Evolutionary conservation across 176 grass and related monocot genomes (phyloP), one percentile per base, ranked within the genome.

Genomic region (Saccharum officinarum): DNA sequence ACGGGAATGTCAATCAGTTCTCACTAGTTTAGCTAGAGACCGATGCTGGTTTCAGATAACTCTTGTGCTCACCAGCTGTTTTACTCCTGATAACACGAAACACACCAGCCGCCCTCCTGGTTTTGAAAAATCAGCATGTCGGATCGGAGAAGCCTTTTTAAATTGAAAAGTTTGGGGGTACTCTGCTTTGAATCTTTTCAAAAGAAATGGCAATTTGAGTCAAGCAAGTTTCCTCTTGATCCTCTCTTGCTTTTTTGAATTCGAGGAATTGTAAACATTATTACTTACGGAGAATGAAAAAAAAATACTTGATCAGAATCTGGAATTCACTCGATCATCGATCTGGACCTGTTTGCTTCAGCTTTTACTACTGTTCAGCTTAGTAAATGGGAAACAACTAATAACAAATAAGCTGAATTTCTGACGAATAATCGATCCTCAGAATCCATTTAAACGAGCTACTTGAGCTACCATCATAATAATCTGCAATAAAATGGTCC

Each of bases 11-110:
- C 61, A 82, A 59, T 68, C n/a, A 68, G 36, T 67, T 75, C 46
- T 81, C 78, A 44, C 69, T 33, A 28, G 66, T 40, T 59, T 22
- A 20, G 4, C 10, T 12, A 13, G 14, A 44, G 3, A 46, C n/a
- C 13, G 14, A 12, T 67, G 33, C 14, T n/a, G 18, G 42, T 61
- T 70, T 67, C 38, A 61, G 25, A 28, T 62, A 49, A n/a, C 17
- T 40, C 11, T 11, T 85, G 17, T 82, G 83, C 83, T 44, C 39
- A 72, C 72, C 85, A 82, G 64, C 72, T 86, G 65, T 64, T 80
- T 52, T 81, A 77, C 75, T 67, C 39, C 44, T 34, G 82, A 61
- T 40, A 28, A 36, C 37, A 66, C 22, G 45, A 63, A 46, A 34
- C 26, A 65, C 14, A 66, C 11, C 14, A 73, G 46, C 31, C 65